Percentiles rank a stretch among this genome's conserved stretches.
phyloP scores from a whole-genome alignment of 2,329 filamentous ascomycete genomes.

The Trichoderma hamatum region DNA sequence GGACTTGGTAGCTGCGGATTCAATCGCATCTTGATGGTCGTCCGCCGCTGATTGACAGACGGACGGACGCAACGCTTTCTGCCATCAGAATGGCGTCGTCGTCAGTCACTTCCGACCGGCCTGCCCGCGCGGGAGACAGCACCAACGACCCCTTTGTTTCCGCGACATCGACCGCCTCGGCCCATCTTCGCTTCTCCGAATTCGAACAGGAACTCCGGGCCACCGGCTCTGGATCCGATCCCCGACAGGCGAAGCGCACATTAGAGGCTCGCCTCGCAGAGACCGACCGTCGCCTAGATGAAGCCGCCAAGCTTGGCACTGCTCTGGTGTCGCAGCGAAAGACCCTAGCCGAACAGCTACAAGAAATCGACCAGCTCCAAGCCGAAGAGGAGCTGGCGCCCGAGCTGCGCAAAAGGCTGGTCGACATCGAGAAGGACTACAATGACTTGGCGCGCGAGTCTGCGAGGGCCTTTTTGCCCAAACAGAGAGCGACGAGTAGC shows the following conservation, averaged over 20 bases:
- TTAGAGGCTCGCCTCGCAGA: slow-evolving; percentile 90
- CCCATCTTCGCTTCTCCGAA: slow-evolving; percentile 73
- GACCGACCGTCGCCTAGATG: slow-evolving; percentile 87
- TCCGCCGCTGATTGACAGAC: slow-evolving; percentile 30
- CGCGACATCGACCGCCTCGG: slow-evolving; percentile 40
- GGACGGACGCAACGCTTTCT: slow-evolving; percentile 31
- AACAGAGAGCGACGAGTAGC: slow-evolving; percentile 76
- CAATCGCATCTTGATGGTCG: slow-evolving; percentile 29
- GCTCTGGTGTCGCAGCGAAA: slow-evolving; percentile 85
- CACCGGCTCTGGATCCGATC: slow-evolving; percentile 74
- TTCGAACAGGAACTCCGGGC: slow-evolving; percentile 83
- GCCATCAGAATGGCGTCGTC: slow-evolving; percentile 48
- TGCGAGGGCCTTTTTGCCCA: slow-evolving; percentile 82
- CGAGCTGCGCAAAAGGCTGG: slow-evolving; percentile 79
- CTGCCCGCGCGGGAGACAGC: slow-evolving; percentile 40
- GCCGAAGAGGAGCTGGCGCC: slow-evolving; percentile 77
- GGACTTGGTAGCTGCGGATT: slow-evolving; percentile 12
- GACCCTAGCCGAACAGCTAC: slow-evolving; percentile 77
- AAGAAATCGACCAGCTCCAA: slow-evolving; percentile 79
- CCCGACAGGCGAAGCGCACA: slow-evolving; percentile 83
- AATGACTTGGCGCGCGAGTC: slow-evolving; percentile 91
- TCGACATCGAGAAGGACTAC: slow-evolving; percentile 91
- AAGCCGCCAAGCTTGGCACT: slow-evolving; percentile 86
- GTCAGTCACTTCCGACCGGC: slow-evolving; percentile 47
- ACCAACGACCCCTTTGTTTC: slow-evolving; percentile 62